phyloP scores from a whole-genome alignment of 352 stramenopile genomes.

The Phytophthora litchii region DNA sequence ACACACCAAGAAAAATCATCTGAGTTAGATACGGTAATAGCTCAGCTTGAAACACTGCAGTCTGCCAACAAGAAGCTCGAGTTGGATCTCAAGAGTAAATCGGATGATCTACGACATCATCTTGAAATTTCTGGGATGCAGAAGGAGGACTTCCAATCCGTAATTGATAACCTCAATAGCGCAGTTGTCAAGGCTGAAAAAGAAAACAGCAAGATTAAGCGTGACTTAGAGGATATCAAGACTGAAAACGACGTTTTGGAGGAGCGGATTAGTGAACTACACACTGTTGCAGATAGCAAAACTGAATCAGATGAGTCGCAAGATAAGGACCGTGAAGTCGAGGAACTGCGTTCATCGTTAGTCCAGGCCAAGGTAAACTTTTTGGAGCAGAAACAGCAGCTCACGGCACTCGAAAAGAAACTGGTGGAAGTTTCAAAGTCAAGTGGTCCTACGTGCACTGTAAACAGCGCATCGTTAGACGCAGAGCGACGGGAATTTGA shows the following conservation, averaged over 20 bases:
- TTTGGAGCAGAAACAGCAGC: slow-evolving; percentile 58
- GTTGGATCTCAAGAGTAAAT: slow-evolving; percentile 28
- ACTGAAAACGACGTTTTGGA: slow-evolving; percentile 64
- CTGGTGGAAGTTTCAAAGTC: slow-evolving; percentile 55
- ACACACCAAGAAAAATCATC: slow-evolving; percentile 39
- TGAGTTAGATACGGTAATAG: slow-evolving; percentile 38
- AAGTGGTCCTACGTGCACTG: slow-evolving; percentile 21
- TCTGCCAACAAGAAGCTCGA: slow-evolving; percentile 37
- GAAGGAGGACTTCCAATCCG: slow-evolving; percentile 44
- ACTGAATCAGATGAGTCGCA: slow-evolving; percentile 44
- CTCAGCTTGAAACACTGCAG: slow-evolving; percentile 36
- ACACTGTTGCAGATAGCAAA: slow-evolving; percentile 40
- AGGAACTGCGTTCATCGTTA: slow-evolving; percentile 59
- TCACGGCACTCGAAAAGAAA: slow-evolving; percentile 63
- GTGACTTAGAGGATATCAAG: slow-evolving; percentile 51
- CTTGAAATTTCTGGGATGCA: slow-evolving; percentile 42
- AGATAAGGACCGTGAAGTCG: slow-evolving; percentile 60
- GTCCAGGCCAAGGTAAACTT: slow-evolving; percentile 64
- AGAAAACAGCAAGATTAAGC: slow-evolving; percentile 40
- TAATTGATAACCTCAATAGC: slow-evolving; percentile 26
- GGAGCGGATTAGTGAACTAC: slow-evolving; percentile 57
- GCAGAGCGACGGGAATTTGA: slow-evolving; percentile 68
- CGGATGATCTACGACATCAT: slow-evolving; percentile 22
- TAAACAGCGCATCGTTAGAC: slow-evolving; percentile 42
- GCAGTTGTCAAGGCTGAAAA: slow-evolving; percentile 24